Conservation (phyloP, 306 rosid genomes). For the Dicorynia guianensis region DNA sequence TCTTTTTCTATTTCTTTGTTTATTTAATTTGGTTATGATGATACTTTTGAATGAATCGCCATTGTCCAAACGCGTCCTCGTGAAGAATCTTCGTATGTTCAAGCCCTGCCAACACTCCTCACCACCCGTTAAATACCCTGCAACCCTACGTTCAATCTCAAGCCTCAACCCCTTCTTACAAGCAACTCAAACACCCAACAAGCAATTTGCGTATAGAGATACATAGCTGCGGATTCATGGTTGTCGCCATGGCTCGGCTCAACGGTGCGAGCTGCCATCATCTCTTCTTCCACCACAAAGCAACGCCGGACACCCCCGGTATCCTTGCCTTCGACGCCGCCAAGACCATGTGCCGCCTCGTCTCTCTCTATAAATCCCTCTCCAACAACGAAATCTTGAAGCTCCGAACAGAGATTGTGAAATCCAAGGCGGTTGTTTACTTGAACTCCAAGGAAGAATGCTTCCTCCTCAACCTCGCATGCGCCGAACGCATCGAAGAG, state of each 20-base stretch:
- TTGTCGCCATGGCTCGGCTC: constrained; percentile 43
- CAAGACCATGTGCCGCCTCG: constrained; percentile 65
- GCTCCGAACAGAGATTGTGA: constrained; percentile 44
- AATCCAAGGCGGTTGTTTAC: constrained; percentile 52
- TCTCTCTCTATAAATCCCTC: constrained; percentile 66
- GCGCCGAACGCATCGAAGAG: constrained; percentile 66
- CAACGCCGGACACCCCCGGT: constrained; percentile 46
- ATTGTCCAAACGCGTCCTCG: constrained; percentile 42
- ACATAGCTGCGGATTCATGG: constrained; percentile 34
- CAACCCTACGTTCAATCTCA: neutral
- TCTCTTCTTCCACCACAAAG: constrained; percentile 43
- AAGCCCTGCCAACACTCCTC: neutral
- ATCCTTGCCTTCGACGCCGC: constrained; percentile 73
- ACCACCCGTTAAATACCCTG: constrained; percentile 23
- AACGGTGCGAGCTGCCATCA: constrained; percentile 28
- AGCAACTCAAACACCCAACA: no score
- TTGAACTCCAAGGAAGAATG: constrained; percentile 59
- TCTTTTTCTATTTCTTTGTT: neutral
- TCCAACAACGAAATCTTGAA: constrained; percentile 49
- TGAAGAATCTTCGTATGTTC: constrained; percentile 17
- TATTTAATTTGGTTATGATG: neutral
- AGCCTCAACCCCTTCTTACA: neutral
- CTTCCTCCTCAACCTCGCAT: constrained; percentile 71
- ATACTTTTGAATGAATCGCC: neutral
- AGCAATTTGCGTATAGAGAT: neutral